Conservation (phyloP, 2,329 filamentous ascomycete genomes). For the Trichophaea hybrida region DNA sequence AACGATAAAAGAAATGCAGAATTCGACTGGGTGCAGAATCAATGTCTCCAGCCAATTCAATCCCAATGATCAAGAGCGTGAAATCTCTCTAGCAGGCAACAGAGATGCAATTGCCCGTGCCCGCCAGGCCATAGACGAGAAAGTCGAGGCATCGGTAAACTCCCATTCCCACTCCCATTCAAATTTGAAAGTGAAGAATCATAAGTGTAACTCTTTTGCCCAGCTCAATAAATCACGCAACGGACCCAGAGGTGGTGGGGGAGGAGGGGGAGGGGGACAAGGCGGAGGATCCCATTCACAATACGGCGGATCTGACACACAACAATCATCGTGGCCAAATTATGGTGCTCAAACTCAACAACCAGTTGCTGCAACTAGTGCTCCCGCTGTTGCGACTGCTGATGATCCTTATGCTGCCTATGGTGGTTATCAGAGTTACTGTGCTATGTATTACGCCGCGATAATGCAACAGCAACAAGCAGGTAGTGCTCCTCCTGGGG, state of each 20-base stretch:
- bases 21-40: conserved; percentile 78
- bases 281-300: not conserved
- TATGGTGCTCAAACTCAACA: conserved; percentile 8
- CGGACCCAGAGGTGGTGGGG: conserved; percentile 11
- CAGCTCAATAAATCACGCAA: conserved; percentile 20
- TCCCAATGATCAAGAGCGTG: conserved; percentile 62
- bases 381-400: not conserved
- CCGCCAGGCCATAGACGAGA: conserved; percentile 76
- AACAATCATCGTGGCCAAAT: conserved; percentile 16
- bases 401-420: conserved; percentile 28
- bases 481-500: conserved; percentile 10
- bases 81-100: conserved; percentile 71
- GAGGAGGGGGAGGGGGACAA: not conserved
- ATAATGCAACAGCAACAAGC: conserved; percentile 25
- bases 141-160: conserved; percentile 77
- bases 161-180: not conserved
- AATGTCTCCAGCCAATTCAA: conserved; percentile 74
- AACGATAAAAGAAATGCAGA: conserved; percentile 89
- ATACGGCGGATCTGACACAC: conserved; percentile 10
- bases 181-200: not conserved
- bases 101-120: conserved; percentile 64
- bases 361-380: not conserved
- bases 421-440: conserved; percentile 27
- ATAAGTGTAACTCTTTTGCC: conserved; percentile 7
- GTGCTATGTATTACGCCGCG: conserved; percentile 27